phyloP scores from a whole-genome alignment of 306 rosid species.

The Vigna hirtella region DNA sequence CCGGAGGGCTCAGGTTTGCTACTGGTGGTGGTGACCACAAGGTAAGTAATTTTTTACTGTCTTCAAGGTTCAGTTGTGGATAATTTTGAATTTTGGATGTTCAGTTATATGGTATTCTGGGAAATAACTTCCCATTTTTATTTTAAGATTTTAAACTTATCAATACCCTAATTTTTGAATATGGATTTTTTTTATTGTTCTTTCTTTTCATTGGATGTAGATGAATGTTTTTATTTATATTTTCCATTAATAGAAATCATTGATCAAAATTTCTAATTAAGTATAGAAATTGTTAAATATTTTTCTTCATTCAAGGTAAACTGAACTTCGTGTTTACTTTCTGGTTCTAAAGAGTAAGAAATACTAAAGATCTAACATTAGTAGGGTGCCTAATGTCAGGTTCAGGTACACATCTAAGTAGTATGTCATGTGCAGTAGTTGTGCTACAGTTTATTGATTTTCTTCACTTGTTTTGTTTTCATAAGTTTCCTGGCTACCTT shows the following conservation, averaged over 20 bases:
- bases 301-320: conserved; percentile 13
- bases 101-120: neutral
- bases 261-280: neutral
- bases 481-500: neutral
- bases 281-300: neutral
- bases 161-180: neutral
- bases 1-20: conserved; percentile 89
- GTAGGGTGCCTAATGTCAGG: neutral
- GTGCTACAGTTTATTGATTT: neutral
- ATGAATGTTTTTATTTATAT: neutral
- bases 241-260: neutral
- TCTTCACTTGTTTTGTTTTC: neutral
- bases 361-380: neutral
- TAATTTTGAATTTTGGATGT: conserved; percentile 28
- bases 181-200: neutral
- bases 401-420: neutral
- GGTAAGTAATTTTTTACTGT: conserved; percentile 51
- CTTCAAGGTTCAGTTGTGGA: conserved; percentile 23
- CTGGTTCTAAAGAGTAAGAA: neutral
- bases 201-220: neutral
- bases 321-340: neutral
- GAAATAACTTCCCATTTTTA: neutral
- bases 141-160: neutral
- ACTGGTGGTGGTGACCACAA: conserved; percentile 99
- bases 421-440: neutral